Evolutionary conservation across 768 basidiomycete species (phyloP).

Genomic region (Bullera alba): DNA sequence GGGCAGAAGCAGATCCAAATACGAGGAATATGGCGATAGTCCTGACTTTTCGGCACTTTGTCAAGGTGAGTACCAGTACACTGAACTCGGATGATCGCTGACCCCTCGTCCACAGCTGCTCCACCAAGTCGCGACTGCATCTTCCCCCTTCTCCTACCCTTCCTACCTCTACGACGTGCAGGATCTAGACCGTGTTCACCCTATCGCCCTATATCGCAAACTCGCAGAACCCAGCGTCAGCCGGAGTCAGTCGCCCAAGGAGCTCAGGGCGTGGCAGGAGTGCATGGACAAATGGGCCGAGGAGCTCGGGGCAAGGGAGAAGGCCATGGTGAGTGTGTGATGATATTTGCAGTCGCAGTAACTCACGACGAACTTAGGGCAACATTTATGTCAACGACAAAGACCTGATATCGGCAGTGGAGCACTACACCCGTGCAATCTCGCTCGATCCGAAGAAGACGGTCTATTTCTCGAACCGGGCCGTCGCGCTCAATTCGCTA

Average conservation of each 20-base stretch:
- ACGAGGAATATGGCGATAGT: conserved; percentile 43
- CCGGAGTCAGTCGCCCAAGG: conserved; percentile 15
- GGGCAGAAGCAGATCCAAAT: conserved; percentile 36
- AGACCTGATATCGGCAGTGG: conserved; percentile 32
- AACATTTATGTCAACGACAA: conserved; percentile 35
- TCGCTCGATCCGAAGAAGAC: conserved; percentile 45
- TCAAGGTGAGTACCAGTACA: conserved; percentile 33
- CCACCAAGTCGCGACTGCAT: conserved; percentile 36
- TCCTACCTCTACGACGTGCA: conserved; percentile 39
- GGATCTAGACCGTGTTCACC: conserved; percentile 41
- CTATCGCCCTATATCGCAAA: conserved; percentile 41
- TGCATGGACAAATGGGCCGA: conserved; percentile 47
- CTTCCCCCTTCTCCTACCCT: conserved; percentile 43
- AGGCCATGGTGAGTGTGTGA: conserved; percentile 32
- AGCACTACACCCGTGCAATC: conserved; percentile 44
- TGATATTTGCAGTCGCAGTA: neutral
- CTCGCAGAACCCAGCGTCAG: conserved; percentile 36
- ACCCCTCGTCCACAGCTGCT: conserved; percentile 20
- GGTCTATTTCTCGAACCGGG: conserved; percentile 44
- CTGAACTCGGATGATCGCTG: neutral
- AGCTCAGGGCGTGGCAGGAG: conserved; percentile 34
- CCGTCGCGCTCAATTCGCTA: conserved; percentile 43
- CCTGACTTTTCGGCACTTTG: conserved; percentile 43
- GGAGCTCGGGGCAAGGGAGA: conserved; percentile 43
- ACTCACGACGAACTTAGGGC: conserved; percentile 17